Evolutionary conservation across 2,329 filamentous ascomycete genomes (phyloP), one percentile per base, ranked within the genome.

Genomic region (Hansfordia pulvinata): DNA sequence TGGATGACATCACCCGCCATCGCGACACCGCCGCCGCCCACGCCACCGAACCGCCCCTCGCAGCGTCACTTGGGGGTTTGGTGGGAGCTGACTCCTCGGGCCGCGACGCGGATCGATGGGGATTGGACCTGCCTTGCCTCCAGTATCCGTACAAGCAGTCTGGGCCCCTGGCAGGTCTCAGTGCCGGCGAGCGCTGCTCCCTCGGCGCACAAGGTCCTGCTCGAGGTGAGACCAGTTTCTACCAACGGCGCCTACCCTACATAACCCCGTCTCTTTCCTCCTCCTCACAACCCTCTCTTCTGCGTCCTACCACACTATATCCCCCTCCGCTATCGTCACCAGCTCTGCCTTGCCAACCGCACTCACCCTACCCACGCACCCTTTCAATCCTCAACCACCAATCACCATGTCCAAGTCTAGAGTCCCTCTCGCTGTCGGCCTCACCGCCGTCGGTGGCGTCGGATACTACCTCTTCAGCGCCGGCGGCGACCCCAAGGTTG

Each of bases 391-490:
- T n/a, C n/a, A 17, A 14, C 13, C 10, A 14, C 22, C 22, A 30
- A 26, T 26, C 29, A 31, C 18, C 24, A 37, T 35, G 37, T 36
- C 39, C 37, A 52, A 47, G 33, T 62, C 62, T 26, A 55, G 55
- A 38, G 40, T 54, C 21, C 62, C 64, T 39, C 40, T 62, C 37
- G 45, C 60, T 41, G 46, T 77, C 41, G 78, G 76, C 41, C 54
- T 73, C 39, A 69, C 63, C 32, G 73, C 70, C 37, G 76, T 67
- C 17, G 71, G 69, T 42, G 78, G 74, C 37, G 60, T 75, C 31
- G 84, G 80, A 22, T 96, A 93, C 66, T 96, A 96, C 62, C 69
- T 96, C 35, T 98, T 93, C 64, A 65, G 58, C 27, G 79, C 86
- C 10, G 88, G 88, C 34, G 86, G 88, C 31, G 69, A 74, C 51